Percentiles rank a stretch among this genome's conserved stretches.
Conservation (phyloP, 306 rosid species). For the Begonia peltatifolia region DNA sequence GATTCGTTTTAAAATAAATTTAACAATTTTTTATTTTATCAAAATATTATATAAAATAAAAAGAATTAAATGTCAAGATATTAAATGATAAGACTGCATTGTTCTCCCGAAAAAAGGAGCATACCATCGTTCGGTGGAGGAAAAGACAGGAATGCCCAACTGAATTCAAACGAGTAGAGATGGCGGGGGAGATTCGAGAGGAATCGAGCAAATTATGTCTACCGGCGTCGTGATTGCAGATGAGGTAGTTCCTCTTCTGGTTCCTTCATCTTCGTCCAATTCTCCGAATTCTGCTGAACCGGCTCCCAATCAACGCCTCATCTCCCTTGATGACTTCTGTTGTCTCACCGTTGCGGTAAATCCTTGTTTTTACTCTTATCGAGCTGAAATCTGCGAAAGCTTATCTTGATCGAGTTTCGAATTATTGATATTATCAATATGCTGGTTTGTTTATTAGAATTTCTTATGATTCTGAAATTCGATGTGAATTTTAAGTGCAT, state of each 20-base stretch:
- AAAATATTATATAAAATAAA: too few relatives aligned
- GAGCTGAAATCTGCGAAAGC: background rate
- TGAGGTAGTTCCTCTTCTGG: constrained; percentile 14
- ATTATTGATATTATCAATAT: too few relatives aligned
- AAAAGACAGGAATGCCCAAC: too few relatives aligned
- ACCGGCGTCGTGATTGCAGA: constrained; percentile 16
- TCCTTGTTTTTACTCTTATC: background rate
- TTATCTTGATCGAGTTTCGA: background rate
- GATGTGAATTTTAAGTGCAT: too few relatives aligned
- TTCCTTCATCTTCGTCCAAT: constrained; percentile 12
- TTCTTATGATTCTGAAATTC: too few relatives aligned
- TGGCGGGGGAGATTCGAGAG: too few relatives aligned
- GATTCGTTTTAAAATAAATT: background rate
- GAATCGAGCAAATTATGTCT: constrained; percentile 19
- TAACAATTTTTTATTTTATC: background rate
- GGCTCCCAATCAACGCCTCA: constrained; percentile 45
- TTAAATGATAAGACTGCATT: too few relatives aligned
- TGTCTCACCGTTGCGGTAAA: constrained; percentile 66
- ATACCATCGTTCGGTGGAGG: too few relatives aligned
- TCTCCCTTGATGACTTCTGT: constrained; percentile 73
- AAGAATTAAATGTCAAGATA: background rate
- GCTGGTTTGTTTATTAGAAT: too few relatives aligned
- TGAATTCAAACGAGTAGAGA: too few relatives aligned
- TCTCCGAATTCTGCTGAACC: constrained; percentile 13
- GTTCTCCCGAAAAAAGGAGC: too few relatives aligned